Percentiles rank a stretch among this genome's conserved stretches.
phyloP scores from a whole-genome alignment of 2,329 filamentous ascomycete species.

The Fusarium acutatum region DNA sequence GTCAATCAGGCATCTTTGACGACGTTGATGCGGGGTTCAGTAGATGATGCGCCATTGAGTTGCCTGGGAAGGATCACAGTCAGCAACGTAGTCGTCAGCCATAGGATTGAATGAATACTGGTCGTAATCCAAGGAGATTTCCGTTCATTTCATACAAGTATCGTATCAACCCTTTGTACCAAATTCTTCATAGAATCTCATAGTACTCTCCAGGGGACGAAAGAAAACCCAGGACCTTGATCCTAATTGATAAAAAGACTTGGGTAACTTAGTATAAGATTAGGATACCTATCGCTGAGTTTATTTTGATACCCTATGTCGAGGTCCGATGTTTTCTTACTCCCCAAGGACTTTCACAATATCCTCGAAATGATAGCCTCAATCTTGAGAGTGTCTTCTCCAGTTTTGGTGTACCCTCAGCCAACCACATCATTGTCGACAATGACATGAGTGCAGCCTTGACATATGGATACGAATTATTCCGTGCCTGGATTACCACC shows the following conservation, averaged over 20 bases:
- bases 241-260: not conserved
- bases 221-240: not conserved
- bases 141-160: not conserved
- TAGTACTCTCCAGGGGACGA: not conserved
- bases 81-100: slow-evolving; percentile 9
- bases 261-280: not conserved
- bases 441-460: not conserved
- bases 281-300: not conserved
- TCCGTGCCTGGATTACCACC: slow-evolving; percentile 20
- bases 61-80: slow-evolving; percentile 9
- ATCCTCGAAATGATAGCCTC: not conserved
- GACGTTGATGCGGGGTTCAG: slow-evolving; percentile 17
- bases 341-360: not conserved
- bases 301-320: not conserved
- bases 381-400: not conserved
- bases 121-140: not conserved
- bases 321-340: not conserved
- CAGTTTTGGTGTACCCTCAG: not conserved
- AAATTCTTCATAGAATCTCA: not conserved
- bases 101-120: not conserved
- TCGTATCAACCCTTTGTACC: not conserved
- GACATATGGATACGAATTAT: not conserved
- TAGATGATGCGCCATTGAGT: not conserved
- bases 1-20: slow-evolving; percentile 4
- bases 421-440: not conserved